These are phyloP conservation scores for Epichloe elymi DNA, from an alignment of 2,329 filamentous ascomycete species.

Conservation along the genomic window DNA sequence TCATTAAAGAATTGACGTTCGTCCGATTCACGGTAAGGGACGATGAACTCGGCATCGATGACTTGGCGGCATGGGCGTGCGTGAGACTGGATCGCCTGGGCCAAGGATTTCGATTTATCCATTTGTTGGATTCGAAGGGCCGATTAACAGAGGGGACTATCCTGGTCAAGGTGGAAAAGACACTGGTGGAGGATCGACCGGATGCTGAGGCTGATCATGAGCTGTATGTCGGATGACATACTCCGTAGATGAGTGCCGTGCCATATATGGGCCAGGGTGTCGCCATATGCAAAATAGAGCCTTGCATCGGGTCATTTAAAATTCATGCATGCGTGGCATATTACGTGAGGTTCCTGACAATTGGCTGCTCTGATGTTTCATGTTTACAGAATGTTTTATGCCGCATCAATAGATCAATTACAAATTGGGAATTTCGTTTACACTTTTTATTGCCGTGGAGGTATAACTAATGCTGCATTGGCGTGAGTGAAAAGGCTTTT, in stretches of 20 bases:
- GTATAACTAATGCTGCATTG: too few species aligned
- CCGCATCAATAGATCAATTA: too few species aligned
- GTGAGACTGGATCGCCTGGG: slow-evolving; percentile 71
- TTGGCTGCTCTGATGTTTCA: too few species aligned
- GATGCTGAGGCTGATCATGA: background rate
- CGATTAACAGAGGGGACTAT: slow-evolving; percentile 53
- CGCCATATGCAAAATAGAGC: too few species aligned
- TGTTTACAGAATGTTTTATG: too few species aligned
- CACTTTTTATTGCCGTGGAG: too few species aligned
- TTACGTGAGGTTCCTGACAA: too few species aligned
- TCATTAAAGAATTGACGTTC: slow-evolving; percentile 60
- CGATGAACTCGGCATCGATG: slow-evolving; percentile 66
- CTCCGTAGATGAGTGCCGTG: background rate
- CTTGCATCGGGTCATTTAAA: too few species aligned
- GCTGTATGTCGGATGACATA: background rate
- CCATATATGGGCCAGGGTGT: background rate
- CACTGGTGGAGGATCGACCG: slow-evolving; percentile 14
- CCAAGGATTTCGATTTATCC: slow-evolving; percentile 64
- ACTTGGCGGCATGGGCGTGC: slow-evolving; percentile 78
- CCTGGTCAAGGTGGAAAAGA: slow-evolving; percentile 61
- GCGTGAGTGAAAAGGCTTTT: too few species aligned
- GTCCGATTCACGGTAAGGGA: slow-evolving; percentile 78
- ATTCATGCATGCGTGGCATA: too few species aligned
- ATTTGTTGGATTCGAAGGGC: slow-evolving; percentile 58
- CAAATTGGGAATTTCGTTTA: too few species aligned